These are phyloP conservation scores for Leucogyrophana mollusca DNA, from an alignment of 768 basidiomycete genomes.

Conservation along the genomic window DNA sequence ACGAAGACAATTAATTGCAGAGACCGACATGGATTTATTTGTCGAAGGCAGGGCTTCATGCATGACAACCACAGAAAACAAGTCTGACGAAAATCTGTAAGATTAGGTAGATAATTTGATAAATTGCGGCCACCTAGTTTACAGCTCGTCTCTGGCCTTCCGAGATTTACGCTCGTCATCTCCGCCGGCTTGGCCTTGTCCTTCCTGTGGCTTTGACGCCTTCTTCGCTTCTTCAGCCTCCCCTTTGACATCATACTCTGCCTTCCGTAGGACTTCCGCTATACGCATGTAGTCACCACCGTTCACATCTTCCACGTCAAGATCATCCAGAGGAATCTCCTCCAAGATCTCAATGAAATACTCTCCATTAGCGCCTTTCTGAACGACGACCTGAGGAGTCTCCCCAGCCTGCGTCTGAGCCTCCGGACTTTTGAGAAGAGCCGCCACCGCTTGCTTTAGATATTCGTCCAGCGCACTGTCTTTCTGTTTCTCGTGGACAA, in stretches of 20 bases:
- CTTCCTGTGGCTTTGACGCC: slow-evolving; percentile 20
- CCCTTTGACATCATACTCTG: slow-evolving; percentile 48
- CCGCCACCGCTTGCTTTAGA: slow-evolving; percentile 28
- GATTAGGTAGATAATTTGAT: no score
- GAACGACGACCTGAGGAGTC: slow-evolving; percentile 39
- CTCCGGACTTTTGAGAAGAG: slow-evolving; percentile 29
- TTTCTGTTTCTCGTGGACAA: slow-evolving; percentile 18
- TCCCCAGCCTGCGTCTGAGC: slow-evolving; percentile 24
- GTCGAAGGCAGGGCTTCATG: no score
- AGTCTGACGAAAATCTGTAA: no score
- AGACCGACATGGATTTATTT: no score
- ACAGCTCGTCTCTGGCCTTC: slow-evolving; percentile 30
- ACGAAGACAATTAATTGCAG: no score
- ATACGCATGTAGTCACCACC: slow-evolving; percentile 43
- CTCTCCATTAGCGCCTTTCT: slow-evolving; percentile 40
- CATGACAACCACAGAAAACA: no score
- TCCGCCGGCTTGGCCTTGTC: slow-evolving; percentile 26
- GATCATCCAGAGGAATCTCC: slow-evolving; percentile 36
- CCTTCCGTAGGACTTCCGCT: slow-evolving; percentile 50
- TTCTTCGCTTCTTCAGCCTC: slow-evolving; percentile 24
- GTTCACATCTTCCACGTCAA: slow-evolving; percentile 25
- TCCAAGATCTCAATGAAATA: slow-evolving; percentile 45
- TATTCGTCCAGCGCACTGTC: slow-evolving; percentile 16
- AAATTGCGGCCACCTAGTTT: slow-evolving; percentile 16
- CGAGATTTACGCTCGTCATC: slow-evolving; percentile 30